Evolutionary conservation across 768 basidiomycete species (phyloP).

Genomic region (Brasilioporus rufonigricans): DNA sequence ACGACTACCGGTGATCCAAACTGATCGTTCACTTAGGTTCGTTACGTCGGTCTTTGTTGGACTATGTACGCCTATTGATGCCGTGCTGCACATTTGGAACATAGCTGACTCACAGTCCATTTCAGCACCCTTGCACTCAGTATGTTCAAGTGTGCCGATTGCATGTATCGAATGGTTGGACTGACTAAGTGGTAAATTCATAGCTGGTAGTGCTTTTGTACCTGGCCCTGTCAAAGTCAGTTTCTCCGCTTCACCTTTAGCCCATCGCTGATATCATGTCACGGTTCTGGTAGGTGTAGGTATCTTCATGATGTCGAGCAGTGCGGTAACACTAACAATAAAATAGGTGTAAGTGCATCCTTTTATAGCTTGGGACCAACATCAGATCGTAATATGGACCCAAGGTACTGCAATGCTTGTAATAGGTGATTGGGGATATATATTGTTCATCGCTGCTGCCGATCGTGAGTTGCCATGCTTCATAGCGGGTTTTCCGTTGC

Average conservation of each 20-base stretch:
- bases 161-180: not conserved
- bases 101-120: not conserved
- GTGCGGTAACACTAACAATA: not conserved
- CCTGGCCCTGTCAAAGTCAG: no score
- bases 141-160: not conserved
- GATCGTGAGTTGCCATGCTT: not conserved
- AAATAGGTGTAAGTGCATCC: conserved; percentile 12
- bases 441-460: not conserved
- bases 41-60: no score
- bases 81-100: not conserved
- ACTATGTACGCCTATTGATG: not conserved
- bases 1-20: not conserved
- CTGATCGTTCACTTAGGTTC: not conserved
- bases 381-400: not conserved
- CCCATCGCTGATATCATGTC: not conserved
- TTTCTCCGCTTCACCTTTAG: not conserved
- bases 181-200: not conserved
- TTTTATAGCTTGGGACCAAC: not conserved
- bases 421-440: not conserved
- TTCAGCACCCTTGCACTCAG: not conserved
- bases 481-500: not conserved
- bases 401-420: not conserved
- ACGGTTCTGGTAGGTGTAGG: conserved; percentile 12
- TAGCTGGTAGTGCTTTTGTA: not conserved
- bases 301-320: not conserved